Conservation (phyloP, 2,329 filamentous ascomycete species). For the Fusarium brachygibbosum region DNA sequence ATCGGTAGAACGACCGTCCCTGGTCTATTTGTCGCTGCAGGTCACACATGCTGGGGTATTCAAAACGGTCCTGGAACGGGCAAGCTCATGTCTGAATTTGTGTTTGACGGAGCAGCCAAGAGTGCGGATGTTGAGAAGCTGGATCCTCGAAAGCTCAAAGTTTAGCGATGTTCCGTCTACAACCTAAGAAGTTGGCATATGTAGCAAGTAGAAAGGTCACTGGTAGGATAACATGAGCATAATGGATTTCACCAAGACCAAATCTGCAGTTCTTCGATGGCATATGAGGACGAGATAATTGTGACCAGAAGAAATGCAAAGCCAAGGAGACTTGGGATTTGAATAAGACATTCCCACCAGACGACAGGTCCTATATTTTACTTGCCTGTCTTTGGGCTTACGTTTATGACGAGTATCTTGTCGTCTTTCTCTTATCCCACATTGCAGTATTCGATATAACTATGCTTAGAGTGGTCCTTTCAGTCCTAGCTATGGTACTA, state of each 20-base stretch:
- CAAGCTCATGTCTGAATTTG: conserved; percentile 81
- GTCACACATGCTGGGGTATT: conserved; percentile 98
- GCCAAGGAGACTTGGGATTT: too few relatives aligned
- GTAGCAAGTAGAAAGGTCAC: neutral
- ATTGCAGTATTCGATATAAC: too few relatives aligned
- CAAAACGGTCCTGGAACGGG: conserved; percentile 94
- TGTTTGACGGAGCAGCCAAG: conserved; percentile 78
- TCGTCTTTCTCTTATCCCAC: too few relatives aligned
- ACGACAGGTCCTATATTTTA: too few relatives aligned
- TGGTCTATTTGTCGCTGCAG: conserved; percentile 84
- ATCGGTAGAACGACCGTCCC: conserved; percentile 80
- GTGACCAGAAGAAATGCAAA: too few relatives aligned
- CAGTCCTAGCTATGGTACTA: too few relatives aligned
- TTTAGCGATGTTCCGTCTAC: conserved; percentile 51
- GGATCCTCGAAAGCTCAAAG: conserved; percentile 75
- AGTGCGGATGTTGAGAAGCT: conserved; percentile 76
- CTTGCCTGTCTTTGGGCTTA: too few relatives aligned
- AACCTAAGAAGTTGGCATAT: neutral
- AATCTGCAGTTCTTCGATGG: neutral
- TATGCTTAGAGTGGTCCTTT: too few relatives aligned
- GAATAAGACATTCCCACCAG: too few relatives aligned
- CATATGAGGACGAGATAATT: too few relatives aligned
- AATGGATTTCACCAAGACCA: neutral
- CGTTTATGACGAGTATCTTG: too few relatives aligned
- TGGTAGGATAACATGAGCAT: neutral